phyloP scores from a whole-genome alignment of 306 rosid genomes.

The Quercus robur region DNA sequence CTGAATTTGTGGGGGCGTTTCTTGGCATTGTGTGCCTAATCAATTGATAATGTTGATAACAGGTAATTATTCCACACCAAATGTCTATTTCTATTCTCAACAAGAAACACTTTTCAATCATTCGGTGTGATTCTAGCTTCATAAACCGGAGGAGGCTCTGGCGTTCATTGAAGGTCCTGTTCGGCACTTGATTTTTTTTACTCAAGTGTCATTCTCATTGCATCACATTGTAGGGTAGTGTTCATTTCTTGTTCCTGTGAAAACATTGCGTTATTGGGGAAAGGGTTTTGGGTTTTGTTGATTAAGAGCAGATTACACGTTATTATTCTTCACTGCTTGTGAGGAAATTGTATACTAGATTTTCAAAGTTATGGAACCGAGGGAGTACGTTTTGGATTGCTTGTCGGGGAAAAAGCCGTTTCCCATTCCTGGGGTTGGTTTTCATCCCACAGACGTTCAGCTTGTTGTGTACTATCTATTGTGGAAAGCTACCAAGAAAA shows the following conservation, averaged over 20 bases:
- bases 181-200: slow-evolving; percentile 38
- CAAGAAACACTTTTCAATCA: slow-evolving; percentile 17
- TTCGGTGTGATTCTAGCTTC: slow-evolving; percentile 19
- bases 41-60: slow-evolving; percentile 16
- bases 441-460: slow-evolving; percentile 66
- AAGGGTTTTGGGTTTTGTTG: not conserved
- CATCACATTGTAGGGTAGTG: not conserved
- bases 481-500: slow-evolving; percentile 47
- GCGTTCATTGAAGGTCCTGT: slow-evolving; percentile 44
- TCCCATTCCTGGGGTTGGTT: slow-evolving; percentile 65
- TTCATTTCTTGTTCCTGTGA: not conserved
- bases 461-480: slow-evolving; percentile 50
- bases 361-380: not conserved
- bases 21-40: not conserved
- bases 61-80: slow-evolving; percentile 32
- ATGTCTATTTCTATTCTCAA: slow-evolving; percentile 40
- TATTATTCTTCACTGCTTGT: not conserved
- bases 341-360: slow-evolving; percentile 5
- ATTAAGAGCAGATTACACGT: not conserved
- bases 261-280: not conserved
- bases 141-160: slow-evolving; percentile 45
- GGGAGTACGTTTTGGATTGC: not conserved
- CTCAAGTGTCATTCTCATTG: not conserved
- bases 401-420: slow-evolving; percentile 19
- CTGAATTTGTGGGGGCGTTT: not conserved